These are phyloP conservation scores for Botryotinia convoluta DNA, from an alignment of 2,329 filamentous ascomycete genomes.

Conservation along the genomic window DNA sequence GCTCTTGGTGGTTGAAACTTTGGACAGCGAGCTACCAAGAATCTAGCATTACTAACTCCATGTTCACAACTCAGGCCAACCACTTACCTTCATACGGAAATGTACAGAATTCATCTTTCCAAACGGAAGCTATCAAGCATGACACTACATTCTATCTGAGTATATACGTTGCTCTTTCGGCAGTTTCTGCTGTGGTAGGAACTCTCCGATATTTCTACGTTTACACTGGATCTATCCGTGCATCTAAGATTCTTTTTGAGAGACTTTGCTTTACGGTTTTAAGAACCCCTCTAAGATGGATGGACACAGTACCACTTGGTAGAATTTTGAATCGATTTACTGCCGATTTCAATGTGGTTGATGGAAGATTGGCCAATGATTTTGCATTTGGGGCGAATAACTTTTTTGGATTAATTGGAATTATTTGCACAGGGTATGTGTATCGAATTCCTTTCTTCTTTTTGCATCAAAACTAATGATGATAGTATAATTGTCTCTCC, in stretches of 20 bases:
- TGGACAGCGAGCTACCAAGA: slow-evolving; percentile 54
- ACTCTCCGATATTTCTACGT: slow-evolving; percentile 62
- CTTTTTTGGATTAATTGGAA: slow-evolving; percentile 60
- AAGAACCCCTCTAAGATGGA: slow-evolving; percentile 71
- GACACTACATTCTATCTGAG: slow-evolving; percentile 61
- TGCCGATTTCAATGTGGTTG: slow-evolving; percentile 71
- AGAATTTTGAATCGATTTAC: slow-evolving; percentile 77
- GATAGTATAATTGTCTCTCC: slow-evolving; percentile 61
- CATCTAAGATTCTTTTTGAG: slow-evolving; percentile 67
- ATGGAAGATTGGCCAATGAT: slow-evolving; percentile 63
- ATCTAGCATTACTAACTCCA: slow-evolving; percentile 30
- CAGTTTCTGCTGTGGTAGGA: slow-evolving; percentile 55
- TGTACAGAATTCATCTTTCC: slow-evolving; percentile 8
- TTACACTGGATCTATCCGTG: slow-evolving; percentile 63
- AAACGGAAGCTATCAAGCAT: neutral
- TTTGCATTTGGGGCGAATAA: slow-evolving; percentile 59
- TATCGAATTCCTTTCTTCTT: slow-evolving; percentile 40
- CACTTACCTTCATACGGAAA: slow-evolving; percentile 9
- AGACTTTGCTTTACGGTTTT: slow-evolving; percentile 65
- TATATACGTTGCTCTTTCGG: slow-evolving; percentile 63
- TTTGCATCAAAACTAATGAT: slow-evolving; percentile 45
- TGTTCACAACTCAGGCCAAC: slow-evolving; percentile 43
- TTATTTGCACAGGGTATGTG: slow-evolving; percentile 58
- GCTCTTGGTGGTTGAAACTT: slow-evolving; percentile 62
- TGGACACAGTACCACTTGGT: slow-evolving; percentile 76